A percentile compares a stretch with the other conserved stretches of the same genome.
phyloP scores from a whole-genome alignment of 2,329 filamentous ascomycete species.

The Stagonosporopsis chrysanthemi region DNA sequence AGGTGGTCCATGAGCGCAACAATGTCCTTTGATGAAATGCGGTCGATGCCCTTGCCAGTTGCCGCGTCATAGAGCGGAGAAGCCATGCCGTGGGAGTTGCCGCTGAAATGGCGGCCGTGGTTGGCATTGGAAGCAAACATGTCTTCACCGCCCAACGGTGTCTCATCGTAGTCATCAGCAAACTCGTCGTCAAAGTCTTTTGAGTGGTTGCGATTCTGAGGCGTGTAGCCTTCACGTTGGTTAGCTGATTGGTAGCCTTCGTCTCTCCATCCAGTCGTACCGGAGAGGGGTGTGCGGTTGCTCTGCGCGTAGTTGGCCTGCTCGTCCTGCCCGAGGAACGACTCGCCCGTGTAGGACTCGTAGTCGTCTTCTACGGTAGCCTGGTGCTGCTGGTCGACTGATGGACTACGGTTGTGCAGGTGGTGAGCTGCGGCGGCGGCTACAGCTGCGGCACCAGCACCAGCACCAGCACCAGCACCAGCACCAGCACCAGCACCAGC shows the following conservation, averaged over 20 bases:
- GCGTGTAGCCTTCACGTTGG: constrained; percentile 61
- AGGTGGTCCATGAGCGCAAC: constrained; percentile 98
- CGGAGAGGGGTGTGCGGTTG: constrained; percentile 49
- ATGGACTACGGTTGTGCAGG: constrained; percentile 36
- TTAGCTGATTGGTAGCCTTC: constrained; percentile 91
- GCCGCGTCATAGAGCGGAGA: constrained; percentile 91
- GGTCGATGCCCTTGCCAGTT: constrained; percentile 85
- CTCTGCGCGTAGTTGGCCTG: constrained; percentile 41
- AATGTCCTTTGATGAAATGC: constrained; percentile 95
- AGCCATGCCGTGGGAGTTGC: constrained; percentile 88
- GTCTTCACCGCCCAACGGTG: constrained; percentile 53
- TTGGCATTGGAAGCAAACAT: constrained; percentile 53
- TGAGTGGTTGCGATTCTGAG: constrained; percentile 55
- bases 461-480: no score
- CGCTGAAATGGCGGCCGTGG: constrained; percentile 76
- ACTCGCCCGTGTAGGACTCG: constrained; percentile 43
- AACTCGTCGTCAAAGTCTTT: constrained; percentile 63
- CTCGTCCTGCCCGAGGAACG: constrained; percentile 46
- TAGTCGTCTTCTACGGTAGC: constrained; percentile 50
- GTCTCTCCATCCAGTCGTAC: constrained; percentile 68
- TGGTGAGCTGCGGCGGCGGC: constrained; percentile 61
- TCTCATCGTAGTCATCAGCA: constrained; percentile 58
- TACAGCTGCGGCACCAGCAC: constrained; percentile 62
- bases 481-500: no score
- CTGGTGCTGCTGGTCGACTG: constrained; percentile 43